phyloP scores from a whole-genome alignment of 495 filamentous ascomycete genomes.

The Xylaria sp. region DNA sequence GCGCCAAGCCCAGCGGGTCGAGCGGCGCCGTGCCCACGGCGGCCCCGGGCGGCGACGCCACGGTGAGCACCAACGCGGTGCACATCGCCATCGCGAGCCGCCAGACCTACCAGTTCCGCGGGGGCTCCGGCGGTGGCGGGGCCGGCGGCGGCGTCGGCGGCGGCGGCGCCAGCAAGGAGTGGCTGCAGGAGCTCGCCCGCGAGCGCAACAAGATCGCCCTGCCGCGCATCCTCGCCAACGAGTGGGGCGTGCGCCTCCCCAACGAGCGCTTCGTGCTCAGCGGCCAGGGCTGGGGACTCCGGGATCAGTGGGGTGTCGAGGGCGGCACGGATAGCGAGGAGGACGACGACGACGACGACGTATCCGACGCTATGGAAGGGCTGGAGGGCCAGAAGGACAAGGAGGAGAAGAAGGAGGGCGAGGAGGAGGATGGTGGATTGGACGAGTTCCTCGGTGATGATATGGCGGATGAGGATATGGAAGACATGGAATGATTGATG shows the following conservation, averaged over 20 bases:
- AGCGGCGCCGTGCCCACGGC: constrained; percentile 55
- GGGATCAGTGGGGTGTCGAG: constrained; percentile 72
- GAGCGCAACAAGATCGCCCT: constrained; percentile 83
- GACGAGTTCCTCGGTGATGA: constrained; percentile 54
- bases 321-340: constrained; percentile 51
- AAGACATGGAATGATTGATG: constrained; percentile 38
- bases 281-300: constrained; percentile 82
- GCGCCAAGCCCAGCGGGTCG: constrained; percentile 53
- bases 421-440: constrained; percentile 65
- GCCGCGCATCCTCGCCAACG: constrained; percentile 72
- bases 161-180: constrained; percentile 78
- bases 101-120: constrained; percentile 60
- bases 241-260: constrained; percentile 84
- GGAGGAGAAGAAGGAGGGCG: constrained; percentile 45
- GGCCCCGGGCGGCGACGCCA: constrained; percentile 49
- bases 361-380: constrained; percentile 56
- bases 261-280: constrained; percentile 91
- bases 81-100: constrained; percentile 58
- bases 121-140: constrained; percentile 43
- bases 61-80: constrained; percentile 54
- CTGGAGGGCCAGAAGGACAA: constrained; percentile 47
- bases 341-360: constrained; percentile 51
- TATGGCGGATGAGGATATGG: constrained; percentile 49
- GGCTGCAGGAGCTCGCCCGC: constrained; percentile 78
- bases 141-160: constrained; percentile 40